Percentiles rank a stretch among this genome's conserved stretches.
phyloP scores from a whole-genome alignment of 2,329 filamentous ascomycete species.

The Zasmidium angulare region DNA sequence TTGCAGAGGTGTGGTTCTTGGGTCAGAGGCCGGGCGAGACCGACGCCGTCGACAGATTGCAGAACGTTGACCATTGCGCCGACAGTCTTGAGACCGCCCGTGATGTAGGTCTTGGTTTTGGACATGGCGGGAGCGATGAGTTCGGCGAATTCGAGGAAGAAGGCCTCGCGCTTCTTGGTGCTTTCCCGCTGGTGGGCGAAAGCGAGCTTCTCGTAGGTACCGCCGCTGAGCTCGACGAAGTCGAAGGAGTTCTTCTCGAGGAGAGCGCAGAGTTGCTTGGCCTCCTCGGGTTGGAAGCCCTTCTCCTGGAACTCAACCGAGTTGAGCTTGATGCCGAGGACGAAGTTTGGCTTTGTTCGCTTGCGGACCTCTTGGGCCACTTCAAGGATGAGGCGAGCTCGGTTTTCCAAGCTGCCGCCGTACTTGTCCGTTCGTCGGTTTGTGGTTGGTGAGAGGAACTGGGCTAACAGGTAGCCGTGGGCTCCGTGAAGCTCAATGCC shows the following conservation, averaged over 20 bases:
- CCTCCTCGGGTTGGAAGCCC: conserved; percentile 54
- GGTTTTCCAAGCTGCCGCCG: conserved; percentile 44
- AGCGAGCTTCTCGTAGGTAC: conserved; percentile 58
- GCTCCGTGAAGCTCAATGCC: conserved; percentile 50
- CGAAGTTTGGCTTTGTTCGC: conserved; percentile 42
- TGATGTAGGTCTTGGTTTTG: conserved; percentile 60
- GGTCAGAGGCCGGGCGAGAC: conserved; percentile 55
- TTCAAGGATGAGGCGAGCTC: conserved; percentile 43
- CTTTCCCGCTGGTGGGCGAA: conserved; percentile 55
- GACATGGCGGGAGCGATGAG: conserved; percentile 49
- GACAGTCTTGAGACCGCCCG: conserved; percentile 57
- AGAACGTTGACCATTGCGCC: conserved; percentile 61
- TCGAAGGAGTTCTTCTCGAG: conserved; percentile 54
- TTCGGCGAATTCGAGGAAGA: conserved; percentile 63
- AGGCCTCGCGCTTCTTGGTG: conserved; percentile 50
- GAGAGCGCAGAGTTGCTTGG: conserved; percentile 35
- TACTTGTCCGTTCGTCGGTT: conserved; percentile 47
- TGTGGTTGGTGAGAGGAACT: conserved; percentile 45
- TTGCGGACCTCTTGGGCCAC: conserved; percentile 41
- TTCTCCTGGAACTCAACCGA: conserved; percentile 55
- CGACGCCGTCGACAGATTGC: conserved; percentile 59
- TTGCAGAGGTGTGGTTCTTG: conserved; percentile 52
- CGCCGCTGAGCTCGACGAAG: conserved; percentile 61
- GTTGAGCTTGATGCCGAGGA: conserved; percentile 60
- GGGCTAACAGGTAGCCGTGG: conserved; percentile 46